Conservation (phyloP, 306 rosid genomes). For the Malus orientalis region DNA sequence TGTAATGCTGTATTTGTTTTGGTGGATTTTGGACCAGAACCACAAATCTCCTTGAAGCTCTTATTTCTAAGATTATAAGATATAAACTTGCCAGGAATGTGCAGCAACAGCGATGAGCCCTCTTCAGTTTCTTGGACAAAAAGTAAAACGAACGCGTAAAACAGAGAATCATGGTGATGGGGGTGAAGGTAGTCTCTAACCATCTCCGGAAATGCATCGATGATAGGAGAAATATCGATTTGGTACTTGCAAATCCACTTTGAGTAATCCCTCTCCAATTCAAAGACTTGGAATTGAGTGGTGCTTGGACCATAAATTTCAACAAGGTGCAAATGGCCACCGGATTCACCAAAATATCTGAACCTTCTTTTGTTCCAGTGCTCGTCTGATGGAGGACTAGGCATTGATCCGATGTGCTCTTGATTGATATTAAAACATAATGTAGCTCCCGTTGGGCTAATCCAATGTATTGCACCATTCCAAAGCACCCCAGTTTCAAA, state of each 20-base stretch:
- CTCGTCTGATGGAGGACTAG: conserved; percentile 10
- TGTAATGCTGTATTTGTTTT: background rate
- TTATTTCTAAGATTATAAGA: conserved; percentile 2
- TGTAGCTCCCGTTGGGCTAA: background rate
- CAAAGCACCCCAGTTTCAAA: conserved; percentile 23
- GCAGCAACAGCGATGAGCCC: conserved; percentile 11
- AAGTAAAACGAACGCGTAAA: conserved; percentile 7
- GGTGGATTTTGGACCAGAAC: background rate
- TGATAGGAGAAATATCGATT: conserved; percentile 6
- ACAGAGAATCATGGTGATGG: background rate
- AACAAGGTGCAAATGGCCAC: conserved; percentile 25
- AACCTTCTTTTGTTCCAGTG: background rate
- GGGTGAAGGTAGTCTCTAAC: background rate
- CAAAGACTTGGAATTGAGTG: conserved; percentile 21
- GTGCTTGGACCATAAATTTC: conserved; percentile 8
- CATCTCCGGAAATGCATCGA: conserved; percentile 5
- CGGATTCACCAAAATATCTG: conserved; percentile 17
- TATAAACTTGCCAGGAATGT: conserved; percentile 16
- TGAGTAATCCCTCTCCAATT: conserved; percentile 20
- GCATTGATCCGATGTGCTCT: background rate
- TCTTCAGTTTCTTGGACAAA: conserved; percentile 11
- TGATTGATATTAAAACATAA: conserved; percentile 10
- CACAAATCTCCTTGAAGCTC: conserved; percentile 9
- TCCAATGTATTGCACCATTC: conserved; percentile 27
- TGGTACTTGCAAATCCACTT: conserved; percentile 26